These are phyloP conservation scores for Persicaria tinctoria DNA, from an alignment of 148 eudicot species.

Conservation along the genomic window DNA sequence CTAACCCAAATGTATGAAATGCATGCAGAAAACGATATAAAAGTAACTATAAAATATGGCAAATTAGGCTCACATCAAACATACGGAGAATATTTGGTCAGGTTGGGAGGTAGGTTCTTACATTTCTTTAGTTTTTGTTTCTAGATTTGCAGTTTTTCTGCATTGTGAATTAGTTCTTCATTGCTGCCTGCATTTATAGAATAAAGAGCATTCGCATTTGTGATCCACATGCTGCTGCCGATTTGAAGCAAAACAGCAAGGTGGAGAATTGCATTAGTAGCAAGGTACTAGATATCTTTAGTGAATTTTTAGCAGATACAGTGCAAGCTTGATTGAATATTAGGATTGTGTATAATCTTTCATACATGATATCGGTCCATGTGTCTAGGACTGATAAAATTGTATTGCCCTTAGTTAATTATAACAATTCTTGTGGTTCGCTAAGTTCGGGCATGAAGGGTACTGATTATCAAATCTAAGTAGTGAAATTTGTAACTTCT, in stretches of 20 bases:
- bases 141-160: background rate
- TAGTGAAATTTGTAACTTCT: background rate
- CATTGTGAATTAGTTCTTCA: background rate
- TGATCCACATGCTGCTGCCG: constrained; percentile 50
- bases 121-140: background rate
- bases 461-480: background rate
- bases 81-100: constrained; percentile 48
- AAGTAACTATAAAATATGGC: no score
- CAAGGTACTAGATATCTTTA: constrained; percentile 41
- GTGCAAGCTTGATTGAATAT: background rate
- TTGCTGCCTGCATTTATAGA: constrained; percentile 23
- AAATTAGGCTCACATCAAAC: constrained; percentile 14
- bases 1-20: no score
- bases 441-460: background rate
- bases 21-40: no score
- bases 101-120: constrained; percentile 60
- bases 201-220: constrained; percentile 54
- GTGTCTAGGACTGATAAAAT: background rate
- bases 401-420: background rate
- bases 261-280: constrained; percentile 60
- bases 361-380: background rate
- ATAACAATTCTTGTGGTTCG: background rate
- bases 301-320: background rate
- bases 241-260: constrained; percentile 37
- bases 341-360: background rate